A percentile compares a stretch with the other conserved stretches of the same genome.
Evolutionary conservation across 176 grass and related monocot genomes (phyloP).

Genomic region (Ensete ventricosum): DNA sequence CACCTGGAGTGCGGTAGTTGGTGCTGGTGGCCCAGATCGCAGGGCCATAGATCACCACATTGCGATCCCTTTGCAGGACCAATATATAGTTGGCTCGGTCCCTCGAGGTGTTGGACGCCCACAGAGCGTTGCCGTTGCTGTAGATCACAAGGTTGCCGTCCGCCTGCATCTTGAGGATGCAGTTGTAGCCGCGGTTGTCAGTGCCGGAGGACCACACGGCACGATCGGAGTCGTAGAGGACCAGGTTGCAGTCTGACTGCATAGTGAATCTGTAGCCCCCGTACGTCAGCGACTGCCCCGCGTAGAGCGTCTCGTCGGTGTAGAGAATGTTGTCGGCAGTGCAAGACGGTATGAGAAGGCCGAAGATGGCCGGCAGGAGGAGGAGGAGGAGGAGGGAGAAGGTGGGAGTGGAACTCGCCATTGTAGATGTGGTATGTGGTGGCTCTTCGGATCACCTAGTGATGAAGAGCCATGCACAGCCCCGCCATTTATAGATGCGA

Average conservation of each 20-base stretch:
- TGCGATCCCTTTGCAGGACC: constrained; percentile 4
- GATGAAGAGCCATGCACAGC: too few species aligned
- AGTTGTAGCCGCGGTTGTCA: neutral
- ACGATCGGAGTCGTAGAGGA: constrained; percentile 13
- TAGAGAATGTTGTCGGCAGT: constrained; percentile 4
- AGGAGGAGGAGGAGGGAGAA: neutral
- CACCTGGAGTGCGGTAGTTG: neutral
- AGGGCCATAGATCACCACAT: constrained; percentile 8
- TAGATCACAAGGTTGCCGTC: constrained; percentile 18
- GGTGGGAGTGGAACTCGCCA: neutral
- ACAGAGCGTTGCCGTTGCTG: neutral
- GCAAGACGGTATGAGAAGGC: constrained; percentile 6
- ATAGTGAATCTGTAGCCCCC: constrained; percentile 13
- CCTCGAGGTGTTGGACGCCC: constrained; percentile 5
- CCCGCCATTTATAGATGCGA: too few species aligned
- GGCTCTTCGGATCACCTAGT: too few species aligned
- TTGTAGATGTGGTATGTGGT: too few species aligned
- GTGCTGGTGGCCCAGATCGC: constrained; percentile 10
- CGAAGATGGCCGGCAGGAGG: neutral
- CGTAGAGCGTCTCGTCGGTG: neutral
- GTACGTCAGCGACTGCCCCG: constrained; percentile 15
- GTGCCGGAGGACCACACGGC: constrained; percentile 25
- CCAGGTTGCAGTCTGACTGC: constrained; percentile 34
- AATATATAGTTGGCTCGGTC: neutral
- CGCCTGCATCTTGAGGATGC: neutral